Base-by-base conservation (phyloP, 116 monocot genomes). In the Cymodocea nodosa region DNA sequence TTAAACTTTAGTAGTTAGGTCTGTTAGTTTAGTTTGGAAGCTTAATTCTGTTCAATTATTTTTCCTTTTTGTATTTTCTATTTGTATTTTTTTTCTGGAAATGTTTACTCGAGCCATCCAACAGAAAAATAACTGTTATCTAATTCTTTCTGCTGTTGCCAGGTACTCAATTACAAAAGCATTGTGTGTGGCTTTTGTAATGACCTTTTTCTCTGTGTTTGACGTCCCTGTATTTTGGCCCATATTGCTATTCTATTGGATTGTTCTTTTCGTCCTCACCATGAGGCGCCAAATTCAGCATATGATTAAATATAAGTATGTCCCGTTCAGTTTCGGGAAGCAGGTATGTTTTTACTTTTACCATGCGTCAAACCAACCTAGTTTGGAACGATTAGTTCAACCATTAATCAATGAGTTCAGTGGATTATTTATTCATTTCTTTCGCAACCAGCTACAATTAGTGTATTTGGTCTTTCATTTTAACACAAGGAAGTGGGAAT, bases 221-320 rank as follows among this genome's bases (percentile, higher is more conserved):
- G 92, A 92, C 65, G 87, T 92, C 23, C 92, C 87, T 71, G 92
- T 92, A 19, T 92, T 87, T 78, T 92, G 87, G 92, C 92, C 92
- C 49, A 83, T 92, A 62, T 79, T 92, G 40, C 82, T 92, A 18
- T 80, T 84, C 71, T 92, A 92, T 76, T 92, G 84, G 82, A 6
- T 92, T 35, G 75, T 87, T 14, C 71, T 92, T 40, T 92, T 87
- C 65, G 74, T 70, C 9, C 72, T 76, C 48, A 92, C 92, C 73
- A 92, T 92, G 92, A 92, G 84, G 82, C 51, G 82, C 10, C 92
- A 87, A 34, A 84, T 92, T 51, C 80, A 80, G 70, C 92, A 87
- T 69, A 87, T 92, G 92, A 78, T 92, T 15, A 92, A 84, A 34
- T 87, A 92, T 73, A 92, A 62, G 83, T 92, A 92, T 53, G 76